These are phyloP conservation scores for Diutina pseudorugosa DNA, from an alignment of 1,139 yeast species.

Conservation along the genomic window DNA sequence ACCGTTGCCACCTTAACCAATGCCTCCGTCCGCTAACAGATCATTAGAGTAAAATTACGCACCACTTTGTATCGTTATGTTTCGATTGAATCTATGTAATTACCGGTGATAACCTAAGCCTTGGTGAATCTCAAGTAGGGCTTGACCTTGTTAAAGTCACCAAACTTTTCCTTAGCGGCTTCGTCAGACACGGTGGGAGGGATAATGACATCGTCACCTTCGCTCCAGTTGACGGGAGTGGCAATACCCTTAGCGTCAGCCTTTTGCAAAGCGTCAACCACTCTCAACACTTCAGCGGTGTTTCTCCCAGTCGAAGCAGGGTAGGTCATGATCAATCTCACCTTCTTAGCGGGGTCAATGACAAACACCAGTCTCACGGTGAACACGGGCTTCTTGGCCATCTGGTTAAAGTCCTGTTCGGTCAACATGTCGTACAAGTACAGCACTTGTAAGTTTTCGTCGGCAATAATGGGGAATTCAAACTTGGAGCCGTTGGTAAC, in stretches of 20 bases:
- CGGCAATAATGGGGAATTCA: slow-evolving; percentile 81
- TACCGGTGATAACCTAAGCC: slow-evolving; percentile 5
- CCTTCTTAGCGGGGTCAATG: slow-evolving; percentile 78
- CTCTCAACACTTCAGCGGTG: slow-evolving; percentile 79
- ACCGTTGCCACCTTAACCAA: neutral
- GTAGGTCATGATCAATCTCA: slow-evolving; percentile 71
- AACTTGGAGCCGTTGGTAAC: slow-evolving; percentile 53
- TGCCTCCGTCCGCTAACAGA: neutral
- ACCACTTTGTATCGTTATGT: neutral
- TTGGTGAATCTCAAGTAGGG: slow-evolving; percentile 45
- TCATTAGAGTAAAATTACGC: neutral
- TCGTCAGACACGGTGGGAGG: slow-evolving; percentile 75
- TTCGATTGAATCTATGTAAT: no score
- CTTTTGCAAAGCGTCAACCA: slow-evolving; percentile 72
- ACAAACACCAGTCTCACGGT: slow-evolving; percentile 83
- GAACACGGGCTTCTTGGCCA: slow-evolving; percentile 46
- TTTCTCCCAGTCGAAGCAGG: slow-evolving; percentile 92
- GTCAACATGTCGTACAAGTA: slow-evolving; percentile 83
- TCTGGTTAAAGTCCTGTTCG: slow-evolving; percentile 73
- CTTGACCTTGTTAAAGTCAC: slow-evolving; percentile 68
- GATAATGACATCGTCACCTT: slow-evolving; percentile 79
- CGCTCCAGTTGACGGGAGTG: slow-evolving; percentile 67
- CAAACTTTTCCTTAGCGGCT: slow-evolving; percentile 72
- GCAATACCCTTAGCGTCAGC: slow-evolving; percentile 72
- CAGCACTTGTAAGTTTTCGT: slow-evolving; percentile 68